Conservation (phyloP, 148 eudicot species). For the Oxyria digyna region DNA sequence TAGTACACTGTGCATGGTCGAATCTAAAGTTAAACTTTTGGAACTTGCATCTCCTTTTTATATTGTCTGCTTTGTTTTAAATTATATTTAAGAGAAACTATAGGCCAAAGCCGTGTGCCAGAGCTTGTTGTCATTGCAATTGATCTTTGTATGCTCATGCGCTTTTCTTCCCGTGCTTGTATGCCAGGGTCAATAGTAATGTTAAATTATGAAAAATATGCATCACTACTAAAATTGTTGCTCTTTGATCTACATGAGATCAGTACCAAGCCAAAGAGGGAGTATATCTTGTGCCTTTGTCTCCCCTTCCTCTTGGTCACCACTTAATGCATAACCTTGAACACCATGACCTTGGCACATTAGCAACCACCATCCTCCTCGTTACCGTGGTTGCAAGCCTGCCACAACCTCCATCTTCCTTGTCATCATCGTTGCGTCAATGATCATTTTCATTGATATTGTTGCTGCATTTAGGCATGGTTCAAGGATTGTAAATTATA, state of each 20-base stretch:
- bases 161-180: not conserved
- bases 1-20: not conserved
- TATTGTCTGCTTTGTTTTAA: not conserved
- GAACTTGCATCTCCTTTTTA: not conserved
- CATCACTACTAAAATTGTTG: not conserved
- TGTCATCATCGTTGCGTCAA: not conserved
- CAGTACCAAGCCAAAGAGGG: not conserved
- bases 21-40: not conserved
- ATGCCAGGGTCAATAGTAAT: too few relatives aligned
- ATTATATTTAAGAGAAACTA: not conserved
- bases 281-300: not conserved
- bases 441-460: not conserved
- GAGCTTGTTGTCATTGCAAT: not conserved
- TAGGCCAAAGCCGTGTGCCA: not conserved
- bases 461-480: not conserved
- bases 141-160: not conserved
- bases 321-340: not conserved
- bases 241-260: not conserved
- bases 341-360: not conserved
- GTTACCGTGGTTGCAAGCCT: not conserved
- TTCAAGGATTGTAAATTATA: not conserved
- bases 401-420: not conserved
- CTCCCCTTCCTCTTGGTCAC: not conserved
- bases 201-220: too few relatives aligned
- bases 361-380: not conserved